A percentile compares a stretch with the other conserved stretches of the same genome.
phyloP scores from a whole-genome alignment of 441 rosid species.

The Gossypium davidsonii region DNA sequence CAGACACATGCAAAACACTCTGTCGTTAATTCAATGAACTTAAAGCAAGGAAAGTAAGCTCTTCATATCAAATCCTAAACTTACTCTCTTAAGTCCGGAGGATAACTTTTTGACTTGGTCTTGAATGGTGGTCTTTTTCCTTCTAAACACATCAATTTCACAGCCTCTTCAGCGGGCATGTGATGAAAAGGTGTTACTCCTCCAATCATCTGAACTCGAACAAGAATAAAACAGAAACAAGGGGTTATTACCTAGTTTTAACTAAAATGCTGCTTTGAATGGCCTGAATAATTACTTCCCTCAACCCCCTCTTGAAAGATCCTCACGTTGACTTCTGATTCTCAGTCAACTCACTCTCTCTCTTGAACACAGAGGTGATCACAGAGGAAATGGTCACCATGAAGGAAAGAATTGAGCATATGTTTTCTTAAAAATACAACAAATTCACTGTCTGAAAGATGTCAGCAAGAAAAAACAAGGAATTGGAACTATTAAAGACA shows the following conservation, averaged over 20 bases:
- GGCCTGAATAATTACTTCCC: neutral
- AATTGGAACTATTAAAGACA: neutral
- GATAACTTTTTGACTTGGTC: slow-evolving; percentile 57
- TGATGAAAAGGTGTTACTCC: slow-evolving; percentile 81
- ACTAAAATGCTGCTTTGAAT: slow-evolving; percentile 2
- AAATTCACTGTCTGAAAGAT: neutral
- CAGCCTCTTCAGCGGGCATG: slow-evolving; percentile 63
- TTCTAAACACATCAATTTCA: slow-evolving; percentile 59
- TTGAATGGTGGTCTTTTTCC: slow-evolving; percentile 73
- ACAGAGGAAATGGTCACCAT: neutral
- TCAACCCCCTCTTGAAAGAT: neutral
- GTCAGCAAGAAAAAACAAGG: neutral
- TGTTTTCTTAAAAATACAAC: neutral
- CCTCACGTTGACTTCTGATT: neutral
- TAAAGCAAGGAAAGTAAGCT: neutral
- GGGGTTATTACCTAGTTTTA: neutral
- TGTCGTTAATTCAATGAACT: neutral
- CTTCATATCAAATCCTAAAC: slow-evolving; percentile 18
- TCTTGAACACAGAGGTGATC: neutral
- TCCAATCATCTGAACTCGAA: slow-evolving; percentile 66
- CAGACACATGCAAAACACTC: neutral
- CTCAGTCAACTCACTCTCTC: neutral
- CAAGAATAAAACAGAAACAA: slow-evolving; percentile 10
- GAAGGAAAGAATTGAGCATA: neutral
- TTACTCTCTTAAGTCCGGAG: slow-evolving; percentile 80